Conservation (phyloP, 306 rosid genomes). For the Mimosa pudica region DNA sequence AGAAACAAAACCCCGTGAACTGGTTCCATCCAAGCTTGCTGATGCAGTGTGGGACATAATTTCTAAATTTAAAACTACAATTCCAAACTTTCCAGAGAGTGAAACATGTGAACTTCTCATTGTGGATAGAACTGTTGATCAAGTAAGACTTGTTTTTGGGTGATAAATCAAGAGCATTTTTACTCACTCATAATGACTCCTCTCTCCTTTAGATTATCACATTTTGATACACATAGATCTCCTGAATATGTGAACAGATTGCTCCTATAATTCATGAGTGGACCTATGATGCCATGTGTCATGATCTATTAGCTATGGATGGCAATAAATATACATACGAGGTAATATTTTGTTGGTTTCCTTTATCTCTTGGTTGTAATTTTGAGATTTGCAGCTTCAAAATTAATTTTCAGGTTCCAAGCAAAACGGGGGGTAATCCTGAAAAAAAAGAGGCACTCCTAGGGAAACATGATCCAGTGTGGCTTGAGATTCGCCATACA, state of each 20-base stretch:
- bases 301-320: constrained; percentile 77
- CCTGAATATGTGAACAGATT: constrained; percentile 55
- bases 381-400: constrained; percentile 11
- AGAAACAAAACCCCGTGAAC: constrained; percentile 52
- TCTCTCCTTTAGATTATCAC: constrained; percentile 27
- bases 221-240: constrained; percentile 30
- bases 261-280: constrained; percentile 97
- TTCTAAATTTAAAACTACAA: constrained; percentile 72
- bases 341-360: constrained; percentile 51
- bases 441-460: constrained; percentile 77
- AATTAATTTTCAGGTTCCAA: constrained; percentile 47
- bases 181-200: constrained; percentile 24
- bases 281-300: constrained; percentile 99
- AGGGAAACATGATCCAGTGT: constrained; percentile 78
- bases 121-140: constrained; percentile 88
- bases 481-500: constrained; percentile 93
- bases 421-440: constrained; percentile 75
- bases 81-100: constrained; percentile 76
- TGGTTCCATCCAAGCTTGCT: constrained; percentile 78
- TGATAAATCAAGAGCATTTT: constrained; percentile 33
- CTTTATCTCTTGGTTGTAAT: neutral
- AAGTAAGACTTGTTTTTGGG: constrained; percentile 40
- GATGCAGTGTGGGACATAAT: constrained; percentile 69
- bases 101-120: constrained; percentile 95
- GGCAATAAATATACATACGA: constrained; percentile 82